Conservation (phyloP, 192 early-diverging fungal species). For the Blastocladiella britannica region DNA sequence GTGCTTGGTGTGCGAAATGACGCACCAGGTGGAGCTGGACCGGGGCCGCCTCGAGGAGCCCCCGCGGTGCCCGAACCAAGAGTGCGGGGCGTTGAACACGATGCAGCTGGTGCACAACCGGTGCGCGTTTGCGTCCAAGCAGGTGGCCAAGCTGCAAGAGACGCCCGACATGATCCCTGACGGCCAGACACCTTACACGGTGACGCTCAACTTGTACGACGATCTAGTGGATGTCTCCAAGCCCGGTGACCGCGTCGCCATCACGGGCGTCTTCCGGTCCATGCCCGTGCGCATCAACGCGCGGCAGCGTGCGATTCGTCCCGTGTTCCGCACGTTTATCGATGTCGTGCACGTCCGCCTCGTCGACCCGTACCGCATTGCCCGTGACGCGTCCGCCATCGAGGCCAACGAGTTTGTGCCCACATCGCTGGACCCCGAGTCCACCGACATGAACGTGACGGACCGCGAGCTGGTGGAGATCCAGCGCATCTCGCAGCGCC, state of each 20-base stretch:
- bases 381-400: conserved; percentile 2
- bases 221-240: conserved; percentile 82
- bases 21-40: conserved; percentile 52
- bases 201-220: conserved; percentile 74
- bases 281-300: conserved; percentile 82
- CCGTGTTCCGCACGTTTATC: conserved; percentile 83
- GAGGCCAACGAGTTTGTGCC: conserved; percentile 10
- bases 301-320: conserved; percentile 62
- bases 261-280: conserved; percentile 87
- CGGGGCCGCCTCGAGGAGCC: conserved; percentile 78
- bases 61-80: conserved; percentile 50
- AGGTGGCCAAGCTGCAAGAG: conserved; percentile 82
- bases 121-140: conserved; percentile 81
- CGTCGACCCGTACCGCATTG: conserved; percentile 50
- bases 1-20: conserved; percentile 74
- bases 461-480: conserved; percentile 38
- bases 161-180: conserved; percentile 85
- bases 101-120: conserved; percentile 86
- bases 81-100: conserved; percentile 57
- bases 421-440: conserved; percentile 8
- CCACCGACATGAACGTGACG: conserved; percentile 15
- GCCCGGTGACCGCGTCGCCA: conserved; percentile 79
- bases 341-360: conserved; percentile 86
- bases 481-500: conserved; percentile 30
- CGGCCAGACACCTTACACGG: conserved; percentile 94